Percentiles rank a stretch among this genome's conserved stretches.
phyloP scores from a whole-genome alignment of 106 monocot genomes.

The Dactylorhiza incarnata region DNA sequence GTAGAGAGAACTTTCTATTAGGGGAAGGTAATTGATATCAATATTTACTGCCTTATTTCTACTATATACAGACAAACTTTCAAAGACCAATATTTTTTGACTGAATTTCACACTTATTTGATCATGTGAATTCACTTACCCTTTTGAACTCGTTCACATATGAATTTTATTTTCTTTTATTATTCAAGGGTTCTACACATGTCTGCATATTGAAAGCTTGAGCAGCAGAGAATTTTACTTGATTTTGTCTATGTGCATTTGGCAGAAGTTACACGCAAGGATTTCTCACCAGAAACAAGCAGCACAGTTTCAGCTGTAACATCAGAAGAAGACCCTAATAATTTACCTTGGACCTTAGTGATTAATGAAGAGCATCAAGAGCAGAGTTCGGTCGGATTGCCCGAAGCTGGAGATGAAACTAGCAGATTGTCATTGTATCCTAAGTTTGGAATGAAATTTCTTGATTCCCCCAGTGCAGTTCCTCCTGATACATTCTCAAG shows the following conservation, averaged over 20 bases:
- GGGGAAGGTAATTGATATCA: neutral
- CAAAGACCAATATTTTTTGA: no score
- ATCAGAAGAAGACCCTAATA: slow-evolving; percentile 1
- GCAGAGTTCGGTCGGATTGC: neutral
- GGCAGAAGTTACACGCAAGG: neutral
- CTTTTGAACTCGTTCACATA: neutral
- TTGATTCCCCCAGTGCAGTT: slow-evolving; percentile 45
- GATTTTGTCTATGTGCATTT: slow-evolving; percentile 20
- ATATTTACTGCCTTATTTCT: neutral
- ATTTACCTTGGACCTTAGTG: neutral
- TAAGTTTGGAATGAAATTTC: slow-evolving; percentile 41
- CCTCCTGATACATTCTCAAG: slow-evolving; percentile 7
- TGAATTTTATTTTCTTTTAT: neutral
- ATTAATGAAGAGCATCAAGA: slow-evolving; percentile 1
- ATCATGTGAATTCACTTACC: neutral
- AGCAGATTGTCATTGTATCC: neutral
- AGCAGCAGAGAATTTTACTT: slow-evolving; percentile 2
- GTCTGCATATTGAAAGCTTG: neutral
- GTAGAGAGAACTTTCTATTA: neutral
- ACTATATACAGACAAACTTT: neutral
- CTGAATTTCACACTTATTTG: neutral
- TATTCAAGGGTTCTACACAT: neutral
- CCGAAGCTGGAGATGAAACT: slow-evolving; percentile 1
- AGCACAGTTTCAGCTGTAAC: slow-evolving; percentile 8
- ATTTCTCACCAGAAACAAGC: slow-evolving; percentile 12